Conservation (phyloP, 306 rosid genomes). For the Casuarina glauca region DNA sequence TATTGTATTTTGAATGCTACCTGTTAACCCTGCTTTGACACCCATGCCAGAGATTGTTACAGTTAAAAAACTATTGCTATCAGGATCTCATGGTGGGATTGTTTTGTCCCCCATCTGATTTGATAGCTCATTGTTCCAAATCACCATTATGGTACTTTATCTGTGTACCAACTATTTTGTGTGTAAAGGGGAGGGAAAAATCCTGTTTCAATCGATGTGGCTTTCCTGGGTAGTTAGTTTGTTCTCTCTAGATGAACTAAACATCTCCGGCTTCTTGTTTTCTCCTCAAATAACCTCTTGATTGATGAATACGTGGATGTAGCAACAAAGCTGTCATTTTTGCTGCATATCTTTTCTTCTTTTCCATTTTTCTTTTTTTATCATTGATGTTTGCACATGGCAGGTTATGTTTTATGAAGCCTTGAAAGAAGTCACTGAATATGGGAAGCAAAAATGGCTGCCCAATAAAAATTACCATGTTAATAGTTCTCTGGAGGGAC, state of each 20-base stretch:
- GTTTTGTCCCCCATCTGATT: background rate
- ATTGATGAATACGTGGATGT: background rate
- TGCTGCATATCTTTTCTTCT: background rate
- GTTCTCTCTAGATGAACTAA: background rate
- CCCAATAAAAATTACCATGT: constrained; percentile 41
- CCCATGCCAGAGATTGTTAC: background rate
- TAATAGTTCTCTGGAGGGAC: constrained; percentile 70
- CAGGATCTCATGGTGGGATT: background rate
- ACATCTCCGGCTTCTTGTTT: background rate
- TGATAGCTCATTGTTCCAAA: background rate
- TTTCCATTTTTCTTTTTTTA: background rate
- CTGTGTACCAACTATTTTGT: background rate
- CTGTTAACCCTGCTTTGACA: background rate
- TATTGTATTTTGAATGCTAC: background rate
- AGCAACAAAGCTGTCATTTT: background rate
- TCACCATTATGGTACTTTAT: background rate
- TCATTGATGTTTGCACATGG: constrained; percentile 16
- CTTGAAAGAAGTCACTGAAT: constrained; percentile 58
- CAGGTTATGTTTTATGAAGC: constrained; percentile 86
- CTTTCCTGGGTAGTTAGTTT: background rate
- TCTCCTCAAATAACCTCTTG: background rate
- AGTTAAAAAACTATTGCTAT: background rate
- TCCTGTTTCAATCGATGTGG: background rate
- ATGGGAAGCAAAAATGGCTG: constrained; percentile 63
- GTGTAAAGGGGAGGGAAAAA: background rate